Base-by-base conservation (phyloP, 768 basidiomycete species). In the Suillus sp. region DNA sequence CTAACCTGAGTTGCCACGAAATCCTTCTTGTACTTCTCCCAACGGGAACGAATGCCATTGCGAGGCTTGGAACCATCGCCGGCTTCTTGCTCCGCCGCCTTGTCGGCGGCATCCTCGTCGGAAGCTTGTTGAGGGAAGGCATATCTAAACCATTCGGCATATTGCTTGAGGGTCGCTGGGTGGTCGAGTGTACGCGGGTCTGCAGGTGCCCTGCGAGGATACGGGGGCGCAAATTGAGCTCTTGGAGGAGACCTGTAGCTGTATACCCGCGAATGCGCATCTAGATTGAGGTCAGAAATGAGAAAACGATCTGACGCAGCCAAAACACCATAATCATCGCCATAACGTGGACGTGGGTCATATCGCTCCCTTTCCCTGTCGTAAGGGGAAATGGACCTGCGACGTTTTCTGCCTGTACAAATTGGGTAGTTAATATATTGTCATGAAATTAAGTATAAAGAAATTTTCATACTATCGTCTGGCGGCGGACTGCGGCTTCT, bases 11-110 rank as follows among this genome's bases (percentile, higher is more conserved):
- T 84, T 53, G 88, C 89, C 61, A 88, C 81, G 73, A 95, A 96
- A 59, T 92, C 90, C 77, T 95, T 95, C 78, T 95, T 93, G 75
- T 97, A 96, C 72, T 92, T 93, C 76, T 96, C 94, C 89, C 95
- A 97, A 56, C 87, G 86, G 64, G 84, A 75, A 75, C 86, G 88
- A 77, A 93, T 93, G 60, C 91, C 92, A 66, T 92, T 91, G 47
- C 92, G 86, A 48, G 92, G 92, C 74, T 91, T 92, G 32, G 87
- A 83, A 42, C 91, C 91, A 70, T 93, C 89, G 20, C 86, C 91
- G 9, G 91, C 91, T 73, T 92, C 89, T 73, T 88, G 88, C 69
- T 93, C 92, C 16, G 91, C 91, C 57, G 86, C 89, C 70, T 92
- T 92, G 79, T 93, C 92, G 54, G 87, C 86, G 58, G 81, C 88